These are phyloP conservation scores for Entoloma clypeatum DNA, from an alignment of 1,284 basidiomycete species.

Conservation along the genomic window DNA sequence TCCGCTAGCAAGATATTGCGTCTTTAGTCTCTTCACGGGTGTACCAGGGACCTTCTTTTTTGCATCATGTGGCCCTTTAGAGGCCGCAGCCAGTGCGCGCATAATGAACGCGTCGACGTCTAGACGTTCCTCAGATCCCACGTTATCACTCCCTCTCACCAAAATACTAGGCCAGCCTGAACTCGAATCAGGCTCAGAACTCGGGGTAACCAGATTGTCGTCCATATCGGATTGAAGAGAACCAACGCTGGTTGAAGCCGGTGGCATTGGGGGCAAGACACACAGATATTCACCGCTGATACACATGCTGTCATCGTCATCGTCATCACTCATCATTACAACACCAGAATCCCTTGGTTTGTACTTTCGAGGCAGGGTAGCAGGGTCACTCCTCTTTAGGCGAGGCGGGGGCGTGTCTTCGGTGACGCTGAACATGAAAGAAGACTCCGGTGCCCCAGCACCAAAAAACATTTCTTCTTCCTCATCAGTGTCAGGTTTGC, in stretches of 20 bases:
- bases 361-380: slow-evolving; percentile 57
- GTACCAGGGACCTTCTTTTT: slow-evolving; percentile 70
- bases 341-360: slow-evolving; percentile 67
- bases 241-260: slow-evolving; percentile 55
- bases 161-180: slow-evolving; percentile 64
- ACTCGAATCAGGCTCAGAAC: slow-evolving; percentile 44
- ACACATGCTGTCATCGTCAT: slow-evolving; percentile 45
- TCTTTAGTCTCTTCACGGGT: slow-evolving; percentile 71
- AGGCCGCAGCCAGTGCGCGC: slow-evolving; percentile 58
- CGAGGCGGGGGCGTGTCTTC: slow-evolving; percentile 56
- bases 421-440: slow-evolving; percentile 55
- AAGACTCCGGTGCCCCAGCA: slow-evolving; percentile 37
- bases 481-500: slow-evolving; percentile 31
- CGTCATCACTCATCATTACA: slow-evolving; percentile 52
- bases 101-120: slow-evolving; percentile 70
- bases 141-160: slow-evolving; percentile 39
- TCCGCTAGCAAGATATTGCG: slow-evolving; percentile 48
- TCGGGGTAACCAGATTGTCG: slow-evolving; percentile 65
- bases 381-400: slow-evolving; percentile 34
- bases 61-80: slow-evolving; percentile 43
- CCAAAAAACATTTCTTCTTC: slow-evolving; percentile 64
- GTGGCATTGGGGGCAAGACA: slow-evolving; percentile 49
- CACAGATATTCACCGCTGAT: slow-evolving; percentile 31
- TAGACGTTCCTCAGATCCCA: slow-evolving; percentile 29
- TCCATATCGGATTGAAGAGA: slow-evolving; percentile 56